Evolutionary conservation across 2,329 filamentous ascomycete genomes (phyloP), one percentile per base, ranked within the genome.

Genomic region (Coleophoma cylindrospora): DNA sequence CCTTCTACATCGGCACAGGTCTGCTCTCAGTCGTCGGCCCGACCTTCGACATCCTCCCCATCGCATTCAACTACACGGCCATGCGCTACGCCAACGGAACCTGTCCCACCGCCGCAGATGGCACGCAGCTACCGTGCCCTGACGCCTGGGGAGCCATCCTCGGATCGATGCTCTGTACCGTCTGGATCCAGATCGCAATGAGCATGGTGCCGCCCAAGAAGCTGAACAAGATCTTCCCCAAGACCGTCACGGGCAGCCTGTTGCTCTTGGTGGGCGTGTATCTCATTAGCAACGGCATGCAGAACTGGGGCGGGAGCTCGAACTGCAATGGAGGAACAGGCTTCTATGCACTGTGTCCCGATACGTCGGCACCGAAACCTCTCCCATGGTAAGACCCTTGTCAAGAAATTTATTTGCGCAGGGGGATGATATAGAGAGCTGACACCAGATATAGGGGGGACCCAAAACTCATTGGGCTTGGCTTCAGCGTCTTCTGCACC

Each of bases 21-120:
- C 64, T 87, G 53, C 80, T 87, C 41, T 85, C 81, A 0, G 83
- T 87, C 0, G 83, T 86, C 2, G 84, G 84, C 10, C 84, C 82
- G 6, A 85, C 81, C 0, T 87, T 87, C 59, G 75, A 83, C 10
- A 84, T 81, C 17, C 79, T 87, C 44, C 80, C 83, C 2, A 80
- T 86, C 8, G 81, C 82, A 1, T 76, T 76, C 4, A 81, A 79
- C 17, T 82, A 82, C 2, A 75, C 85, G 9, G 58, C 67, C 3
- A 81, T 84, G 62, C 84, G 82, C 75, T 87, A 88, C 59, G 64
- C 68, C 4, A 82, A 77, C 13, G 84, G 84, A 4, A 84, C 77
- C 55, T 87, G 83, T 54, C 82, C 81, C 2, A 64, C 67, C 0
- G 79, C 74, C 50, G 72, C 70, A 1, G 69, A 78, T 54, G 82